Conservation (phyloP, 352 stramenopile species). For the Pythium brassicae region DNA sequence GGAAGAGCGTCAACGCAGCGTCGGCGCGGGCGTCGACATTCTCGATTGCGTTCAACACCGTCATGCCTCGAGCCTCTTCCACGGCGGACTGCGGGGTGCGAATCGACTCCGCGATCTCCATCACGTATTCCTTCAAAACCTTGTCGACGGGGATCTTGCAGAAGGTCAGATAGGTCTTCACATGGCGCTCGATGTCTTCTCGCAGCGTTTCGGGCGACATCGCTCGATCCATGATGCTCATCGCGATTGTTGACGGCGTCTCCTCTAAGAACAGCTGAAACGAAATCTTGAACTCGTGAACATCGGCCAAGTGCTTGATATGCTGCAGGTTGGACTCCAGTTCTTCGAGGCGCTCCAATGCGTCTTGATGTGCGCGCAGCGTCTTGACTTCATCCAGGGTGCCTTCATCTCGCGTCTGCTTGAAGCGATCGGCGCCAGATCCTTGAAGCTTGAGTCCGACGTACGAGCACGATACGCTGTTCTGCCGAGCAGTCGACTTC, state of each 20-base stretch:
- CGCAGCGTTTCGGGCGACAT: conserved; percentile 26
- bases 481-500: conserved; percentile 5
- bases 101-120: conserved; percentile 35
- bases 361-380: background rate
- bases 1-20: conserved; percentile 28
- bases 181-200: conserved; percentile 36
- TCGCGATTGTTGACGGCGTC: conserved; percentile 58
- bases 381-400: too few relatives aligned
- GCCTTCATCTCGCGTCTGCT: too few relatives aligned
- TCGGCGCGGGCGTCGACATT: conserved; percentile 23
- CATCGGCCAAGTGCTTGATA: conserved; percentile 38
- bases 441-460: conserved; percentile 12
- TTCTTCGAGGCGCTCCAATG: conserved; percentile 23
- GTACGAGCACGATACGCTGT: conserved; percentile 4
- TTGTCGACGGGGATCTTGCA: conserved; percentile 31
- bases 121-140: conserved; percentile 44
- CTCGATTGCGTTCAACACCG: conserved; percentile 29
- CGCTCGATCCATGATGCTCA: conserved; percentile 69
- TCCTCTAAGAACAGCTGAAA: conserved; percentile 49
- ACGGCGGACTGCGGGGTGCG: conserved; percentile 12
- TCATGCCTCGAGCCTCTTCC: conserved; percentile 25
- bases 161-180: conserved; percentile 40
- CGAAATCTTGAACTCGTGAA: conserved; percentile 58
- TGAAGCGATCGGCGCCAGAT: too few relatives aligned
- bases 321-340: conserved; percentile 42